Base-by-base conservation (phyloP, 2,329 filamentous ascomycete genomes). In the Coniochaeta sp. region DNA sequence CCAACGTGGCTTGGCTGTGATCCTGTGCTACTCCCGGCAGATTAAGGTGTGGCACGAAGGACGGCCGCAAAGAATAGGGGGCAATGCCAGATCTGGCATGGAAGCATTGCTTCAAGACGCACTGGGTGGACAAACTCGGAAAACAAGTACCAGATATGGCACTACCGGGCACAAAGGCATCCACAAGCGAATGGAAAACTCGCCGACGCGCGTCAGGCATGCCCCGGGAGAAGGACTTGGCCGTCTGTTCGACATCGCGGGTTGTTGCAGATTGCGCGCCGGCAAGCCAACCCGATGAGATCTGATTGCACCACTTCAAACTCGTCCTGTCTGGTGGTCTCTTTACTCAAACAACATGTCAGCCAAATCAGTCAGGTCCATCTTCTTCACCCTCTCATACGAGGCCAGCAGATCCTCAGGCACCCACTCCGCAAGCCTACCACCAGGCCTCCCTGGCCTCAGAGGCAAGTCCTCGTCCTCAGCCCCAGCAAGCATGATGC, bases 1-100 rank as follows among this genome's bases (percentile, higher is more conserved):
- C 38, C 38, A 42, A 42, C 38, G 38, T 42, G 38, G 38, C 38
- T 42, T 42, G 38, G 38, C 38, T n/a, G 22, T 42, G 38, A n/a
- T 24, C 12, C 38, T 26, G 38, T 42, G 6, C 5, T 26, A 42
- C 38, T 14, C n/a, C 38, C 38, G 38, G 38, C 38, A 42, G 38
- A 42, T 42, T 42, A n/a, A 42, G 38, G 20, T 42, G 38, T 42
- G 38, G 12, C 38, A 42, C 38, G 26, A 42, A 42, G 20, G 38
- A 42, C 38, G 38, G 22, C 38, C 26, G 20, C 10, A 24, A 24
- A 38, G 22, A 42, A 42, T n/a, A n/a, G n/a, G 38, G 38, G 38
- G 38, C 20, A 22, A 42, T 22, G 22, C 33, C 4, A 18, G 9
- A 26, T 6, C 33, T 22, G 8, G 8, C 33, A 33, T 7, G 33